A percentile compares a stretch with the other conserved stretches of the same genome.
phyloP scores from a whole-genome alignment of 2,329 filamentous ascomycete genomes.

The Fusarium hainanense region DNA sequence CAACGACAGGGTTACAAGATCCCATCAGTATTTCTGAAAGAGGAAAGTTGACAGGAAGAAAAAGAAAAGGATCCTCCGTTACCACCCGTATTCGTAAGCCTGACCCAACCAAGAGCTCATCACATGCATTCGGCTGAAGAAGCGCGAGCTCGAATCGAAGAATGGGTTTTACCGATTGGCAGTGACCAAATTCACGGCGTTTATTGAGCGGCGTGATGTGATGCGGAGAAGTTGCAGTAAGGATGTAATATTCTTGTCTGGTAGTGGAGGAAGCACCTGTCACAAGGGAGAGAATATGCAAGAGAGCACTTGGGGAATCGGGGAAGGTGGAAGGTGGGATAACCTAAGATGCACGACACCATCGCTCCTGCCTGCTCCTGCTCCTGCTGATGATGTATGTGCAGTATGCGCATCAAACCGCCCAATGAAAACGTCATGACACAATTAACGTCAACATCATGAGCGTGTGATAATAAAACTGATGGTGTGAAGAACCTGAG shows the following conservation, averaged over 20 bases:
- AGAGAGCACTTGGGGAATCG: slow-evolving; percentile 27
- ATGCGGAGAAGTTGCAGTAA: slow-evolving; percentile 30
- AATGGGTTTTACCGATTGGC: slow-evolving; percentile 26
- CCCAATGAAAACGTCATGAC: slow-evolving; percentile 22
- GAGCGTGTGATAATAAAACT: slow-evolving; percentile 28
- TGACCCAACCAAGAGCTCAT: slow-evolving; percentile 19
- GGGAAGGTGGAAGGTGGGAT: slow-evolving; percentile 27
- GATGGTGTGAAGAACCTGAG: slow-evolving; percentile 41
- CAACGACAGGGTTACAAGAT: slow-evolving; percentile 23
- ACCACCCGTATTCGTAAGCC: slow-evolving; percentile 33
- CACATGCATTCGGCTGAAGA: slow-evolving; percentile 19
- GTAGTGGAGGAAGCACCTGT: slow-evolving; percentile 28
- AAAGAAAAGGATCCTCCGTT: slow-evolving; percentile 21
- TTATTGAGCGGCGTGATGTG: slow-evolving; percentile 31
- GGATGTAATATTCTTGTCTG: slow-evolving; percentile 10
- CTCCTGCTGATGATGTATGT: slow-evolving; percentile 37
- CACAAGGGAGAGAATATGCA: slow-evolving; percentile 42
- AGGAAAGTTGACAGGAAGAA: slow-evolving; percentile 29
- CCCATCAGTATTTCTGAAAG: slow-evolving; percentile 10
- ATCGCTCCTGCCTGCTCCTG: slow-evolving; percentile 20
- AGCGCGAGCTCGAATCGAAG: slow-evolving; percentile 16
- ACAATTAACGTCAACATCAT: slow-evolving; percentile 14
- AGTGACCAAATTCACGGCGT: slow-evolving; percentile 29
- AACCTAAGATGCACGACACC: slow-evolving; percentile 35
- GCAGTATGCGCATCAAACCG: slow-evolving; percentile 21